phyloP scores from a whole-genome alignment of 2,329 filamentous ascomycete genomes.

The Clarireedia sp. region DNA sequence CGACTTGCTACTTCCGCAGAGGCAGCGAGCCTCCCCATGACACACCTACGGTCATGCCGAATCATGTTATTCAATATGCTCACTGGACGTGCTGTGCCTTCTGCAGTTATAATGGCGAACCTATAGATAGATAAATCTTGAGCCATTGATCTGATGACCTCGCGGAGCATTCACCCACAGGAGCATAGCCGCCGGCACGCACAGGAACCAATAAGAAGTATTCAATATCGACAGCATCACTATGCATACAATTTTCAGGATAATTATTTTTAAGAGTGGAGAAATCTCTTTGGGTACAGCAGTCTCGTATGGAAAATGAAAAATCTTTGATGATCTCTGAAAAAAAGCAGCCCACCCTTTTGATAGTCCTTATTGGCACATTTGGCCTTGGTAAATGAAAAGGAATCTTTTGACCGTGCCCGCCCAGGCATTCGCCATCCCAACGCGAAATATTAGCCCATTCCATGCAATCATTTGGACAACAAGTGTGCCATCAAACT shows the following conservation, averaged over 20 bases:
- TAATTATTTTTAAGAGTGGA: constrained; percentile 4
- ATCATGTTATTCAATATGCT: no score
- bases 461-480: constrained; percentile 27
- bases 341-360: constrained; percentile 27
- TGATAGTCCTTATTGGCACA: constrained; percentile 26
- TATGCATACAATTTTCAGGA: neutral
- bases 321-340: constrained; percentile 28
- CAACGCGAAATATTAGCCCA: constrained; percentile 26
- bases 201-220: neutral
- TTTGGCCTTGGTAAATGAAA: constrained; percentile 23
- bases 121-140: no score
- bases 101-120: no score
- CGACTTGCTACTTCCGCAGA: no score
- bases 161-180: no score
- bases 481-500: constrained; percentile 28
- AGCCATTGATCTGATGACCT: no score
- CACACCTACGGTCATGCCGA: no score
- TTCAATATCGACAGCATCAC: neutral
- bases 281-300: neutral
- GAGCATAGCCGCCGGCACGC: neutral
- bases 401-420: constrained; percentile 30
- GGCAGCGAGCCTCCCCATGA: no score
- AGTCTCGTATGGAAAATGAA: constrained; percentile 17
- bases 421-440: constrained; percentile 24
- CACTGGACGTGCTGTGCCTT: no score